Conservation (phyloP, 306 rosid species). For the Arachis stenosperma region DNA sequence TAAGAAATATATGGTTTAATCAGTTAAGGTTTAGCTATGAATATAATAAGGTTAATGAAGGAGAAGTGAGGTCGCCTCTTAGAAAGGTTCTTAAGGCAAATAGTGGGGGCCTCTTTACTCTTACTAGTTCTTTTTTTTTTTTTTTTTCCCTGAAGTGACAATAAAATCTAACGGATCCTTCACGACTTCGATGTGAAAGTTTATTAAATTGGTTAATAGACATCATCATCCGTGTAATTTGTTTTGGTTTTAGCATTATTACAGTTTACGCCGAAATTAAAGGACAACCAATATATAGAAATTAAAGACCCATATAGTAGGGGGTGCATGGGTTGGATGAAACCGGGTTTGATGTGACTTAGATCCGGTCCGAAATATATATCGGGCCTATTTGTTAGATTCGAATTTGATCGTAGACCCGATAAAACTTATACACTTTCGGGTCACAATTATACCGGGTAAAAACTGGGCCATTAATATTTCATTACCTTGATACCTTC, state of each 20-base stretch:
- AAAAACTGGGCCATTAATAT: no score
- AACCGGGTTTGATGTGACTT: no score
- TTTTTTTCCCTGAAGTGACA: constrained; percentile 50
- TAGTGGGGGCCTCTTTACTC: constrained; percentile 42
- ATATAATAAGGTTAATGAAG: constrained; percentile 20
- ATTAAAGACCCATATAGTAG: background rate
- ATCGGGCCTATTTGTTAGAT: no score
- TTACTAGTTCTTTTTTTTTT: constrained; percentile 38
- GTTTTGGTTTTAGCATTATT: background rate
- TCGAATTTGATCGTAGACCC: no score
- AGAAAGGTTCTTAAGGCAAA: constrained; percentile 41
- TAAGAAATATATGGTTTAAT: no score
- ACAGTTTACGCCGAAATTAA: background rate
- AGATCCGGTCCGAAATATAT: no score
- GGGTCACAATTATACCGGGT: no score
- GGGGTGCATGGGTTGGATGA: no score
- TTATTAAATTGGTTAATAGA: constrained; percentile 36
- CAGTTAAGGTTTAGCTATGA: no score
- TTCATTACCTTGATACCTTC: no score
- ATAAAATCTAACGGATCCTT: constrained; percentile 52
- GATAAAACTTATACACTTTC: no score
- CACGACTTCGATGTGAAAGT: constrained; percentile 48
- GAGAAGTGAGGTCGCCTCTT: constrained; percentile 35
- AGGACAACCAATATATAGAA: constrained; percentile 23
- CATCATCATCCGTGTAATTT: constrained; percentile 19